phyloP scores from a whole-genome alignment of 768 basidiomycete genomes.

The Lentinula raphanica region DNA sequence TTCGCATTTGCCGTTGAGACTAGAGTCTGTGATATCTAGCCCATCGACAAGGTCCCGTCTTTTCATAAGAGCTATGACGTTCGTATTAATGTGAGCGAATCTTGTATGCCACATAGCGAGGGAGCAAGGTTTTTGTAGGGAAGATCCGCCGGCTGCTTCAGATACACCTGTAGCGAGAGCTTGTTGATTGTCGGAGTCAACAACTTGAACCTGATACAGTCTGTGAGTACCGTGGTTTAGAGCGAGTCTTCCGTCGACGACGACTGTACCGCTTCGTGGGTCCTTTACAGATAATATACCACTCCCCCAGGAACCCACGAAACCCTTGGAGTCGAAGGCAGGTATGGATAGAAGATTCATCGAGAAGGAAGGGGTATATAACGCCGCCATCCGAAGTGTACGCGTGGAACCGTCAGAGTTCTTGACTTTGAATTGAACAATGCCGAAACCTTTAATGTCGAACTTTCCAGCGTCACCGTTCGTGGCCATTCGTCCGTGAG shows the following conservation, averaged over 20 bases:
- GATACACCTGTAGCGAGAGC: neutral
- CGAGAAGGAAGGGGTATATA: neutral
- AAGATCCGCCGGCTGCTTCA: neutral
- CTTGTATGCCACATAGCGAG: neutral
- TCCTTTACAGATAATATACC: neutral
- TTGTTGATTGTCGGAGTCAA: too few species aligned
- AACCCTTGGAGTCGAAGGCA: neutral
- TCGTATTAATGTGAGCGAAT: neutral
- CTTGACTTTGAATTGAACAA: neutral
- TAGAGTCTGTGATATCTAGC: neutral
- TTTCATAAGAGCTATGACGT: neutral
- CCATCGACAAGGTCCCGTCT: neutral
- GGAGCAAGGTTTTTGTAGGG: neutral
- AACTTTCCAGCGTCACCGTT: neutral
- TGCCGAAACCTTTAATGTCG: neutral
- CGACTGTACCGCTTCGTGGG: neutral
- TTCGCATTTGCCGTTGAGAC: neutral
- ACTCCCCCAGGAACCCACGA: neutral
- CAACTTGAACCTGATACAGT: neutral
- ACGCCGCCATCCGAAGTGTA: neutral
- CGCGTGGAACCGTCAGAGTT: neutral
- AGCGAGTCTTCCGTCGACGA: neutral
- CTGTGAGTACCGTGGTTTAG: neutral
- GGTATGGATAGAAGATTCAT: neutral
- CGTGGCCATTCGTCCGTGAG: neutral